Base-by-base conservation (phyloP, 2,329 filamentous ascomycete genomes). In the Apiospora phragmitis region DNA sequence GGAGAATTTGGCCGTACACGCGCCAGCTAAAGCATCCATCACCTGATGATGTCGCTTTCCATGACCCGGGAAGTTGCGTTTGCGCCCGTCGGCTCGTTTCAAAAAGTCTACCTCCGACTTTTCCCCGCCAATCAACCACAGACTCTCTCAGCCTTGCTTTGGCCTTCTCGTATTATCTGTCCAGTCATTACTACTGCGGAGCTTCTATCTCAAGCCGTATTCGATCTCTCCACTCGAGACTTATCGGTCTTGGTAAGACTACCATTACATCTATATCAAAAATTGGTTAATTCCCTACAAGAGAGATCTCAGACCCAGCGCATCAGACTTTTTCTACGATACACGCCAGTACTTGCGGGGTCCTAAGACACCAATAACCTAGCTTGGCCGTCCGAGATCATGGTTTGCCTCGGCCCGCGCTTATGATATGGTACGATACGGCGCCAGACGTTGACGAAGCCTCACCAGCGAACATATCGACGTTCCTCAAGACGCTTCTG, bases 41-140 rank as follows among this genome's bases (percentile, higher is more conserved):
- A 38, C 29, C 55, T 62, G 32, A 62, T 62, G 55, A 62, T 32
- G 55, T 32, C 21, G 29, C n/a, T 62, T 32, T 59, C 18, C 18
- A 12, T 11, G 32, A n/a, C 18, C 55, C 55, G 55, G 55, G 32
- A 38, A 38, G 55, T 21, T 62, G 9, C 12, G 35, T 59, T 62
- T 24, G 55, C 55, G 55, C 55, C 55, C 55, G 38, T 62, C 55
- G 29, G 55, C 55, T 62, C 29, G 55, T 62, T 62, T 62, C 55
- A 62, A 62, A 62, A 62, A 62, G 55, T 35, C 55, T 4, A 38
- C 21, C 29, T 12, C 32, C 32, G 32, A 21, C 24, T 55, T 7
- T n/a, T 35, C 55, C 55, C 55, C 29, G 21, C 55, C 55, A 62
- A 62, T 62, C 55, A 62, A 38, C 55, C n/a, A n/a, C n/a, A n/a